These are phyloP conservation scores for Magnusiomyces sp. DNA, from an alignment of 1,139 yeast genomes.

Conservation along the genomic window DNA sequence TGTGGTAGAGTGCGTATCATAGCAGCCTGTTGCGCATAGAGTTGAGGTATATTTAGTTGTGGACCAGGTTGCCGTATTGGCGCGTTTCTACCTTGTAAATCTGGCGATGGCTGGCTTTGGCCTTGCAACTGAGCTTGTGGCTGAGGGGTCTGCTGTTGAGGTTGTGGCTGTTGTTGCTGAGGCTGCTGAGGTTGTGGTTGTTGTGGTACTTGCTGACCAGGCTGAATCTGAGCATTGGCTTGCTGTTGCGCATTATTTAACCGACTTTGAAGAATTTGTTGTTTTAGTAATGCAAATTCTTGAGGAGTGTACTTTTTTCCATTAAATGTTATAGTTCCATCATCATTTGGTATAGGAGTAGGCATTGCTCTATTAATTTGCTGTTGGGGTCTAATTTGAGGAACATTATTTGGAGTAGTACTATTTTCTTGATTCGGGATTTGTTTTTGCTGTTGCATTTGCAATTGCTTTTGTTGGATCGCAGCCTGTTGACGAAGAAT, in stretches of 20 bases:
- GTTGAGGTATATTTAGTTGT: background rate
- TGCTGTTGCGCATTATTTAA: no score
- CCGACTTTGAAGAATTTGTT: background rate
- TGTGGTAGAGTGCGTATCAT: background rate
- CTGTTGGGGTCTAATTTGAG: background rate
- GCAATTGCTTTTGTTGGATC: slow-evolving; percentile 1
- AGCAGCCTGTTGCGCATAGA: background rate
- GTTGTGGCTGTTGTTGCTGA: slow-evolving; percentile 4
- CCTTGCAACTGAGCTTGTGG: background rate
- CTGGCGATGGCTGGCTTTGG: background rate
- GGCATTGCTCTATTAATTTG: no score
- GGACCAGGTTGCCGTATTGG: background rate
- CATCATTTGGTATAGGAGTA: no score
- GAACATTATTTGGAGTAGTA: background rate
- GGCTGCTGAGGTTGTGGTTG: slow-evolving; percentile 4
- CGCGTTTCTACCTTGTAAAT: background rate
- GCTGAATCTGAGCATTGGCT: background rate
- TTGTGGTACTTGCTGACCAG: slow-evolving; percentile 2
- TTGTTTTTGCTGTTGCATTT: background rate
- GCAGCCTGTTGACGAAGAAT: slow-evolving; percentile 1
- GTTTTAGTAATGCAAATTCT: no score
- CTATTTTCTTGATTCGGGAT: background rate
- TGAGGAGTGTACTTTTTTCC: no score
- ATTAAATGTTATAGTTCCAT: no score
- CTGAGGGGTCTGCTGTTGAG: slow-evolving; percentile 4